Percentiles rank a stretch among this genome's conserved stretches.
These are phyloP conservation scores for Kwoniella dendrophila DNA, from an alignment of 768 basidiomycete species.

Conservation along the genomic window DNA sequence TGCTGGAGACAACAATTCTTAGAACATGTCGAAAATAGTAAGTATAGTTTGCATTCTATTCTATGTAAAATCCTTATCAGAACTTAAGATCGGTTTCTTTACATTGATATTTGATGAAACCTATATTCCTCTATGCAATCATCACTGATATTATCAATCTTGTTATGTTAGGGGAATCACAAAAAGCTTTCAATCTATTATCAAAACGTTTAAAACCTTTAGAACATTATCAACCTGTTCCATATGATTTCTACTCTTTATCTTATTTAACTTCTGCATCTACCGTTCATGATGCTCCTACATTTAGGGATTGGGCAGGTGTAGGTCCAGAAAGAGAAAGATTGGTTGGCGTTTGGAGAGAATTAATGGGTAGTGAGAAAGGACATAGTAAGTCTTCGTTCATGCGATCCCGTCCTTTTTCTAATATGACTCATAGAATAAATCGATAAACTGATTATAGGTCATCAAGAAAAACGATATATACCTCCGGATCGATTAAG, in stretches of 20 bases:
- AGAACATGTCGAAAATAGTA: conserved; percentile 52
- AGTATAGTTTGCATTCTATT: conserved; percentile 12
- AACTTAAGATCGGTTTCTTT: too few species aligned
- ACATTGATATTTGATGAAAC: too few species aligned
- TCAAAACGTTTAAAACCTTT: conserved; percentile 54
- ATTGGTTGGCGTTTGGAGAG: conserved; percentile 45
- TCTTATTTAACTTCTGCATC: conserved; percentile 54
- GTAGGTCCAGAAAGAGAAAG: conserved; percentile 47
- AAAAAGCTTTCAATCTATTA: conserved; percentile 54
- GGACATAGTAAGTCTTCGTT: conserved; percentile 18
- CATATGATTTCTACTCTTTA: conserved; percentile 53
- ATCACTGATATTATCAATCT: not conserved
- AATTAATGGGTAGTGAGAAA: conserved; percentile 34
- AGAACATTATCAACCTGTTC: conserved; percentile 55
- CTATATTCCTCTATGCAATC: too few species aligned
- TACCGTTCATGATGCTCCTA: conserved; percentile 51
- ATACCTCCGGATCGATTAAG: conserved; percentile 35
- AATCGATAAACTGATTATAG: not conserved
- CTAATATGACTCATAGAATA: not conserved
- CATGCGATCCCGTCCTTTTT: not conserved
- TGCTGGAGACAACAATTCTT: conserved; percentile 54
- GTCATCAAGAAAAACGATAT: conserved; percentile 14
- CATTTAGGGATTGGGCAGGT: conserved; percentile 52
- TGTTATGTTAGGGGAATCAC: conserved; percentile 36
- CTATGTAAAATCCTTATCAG: too few species aligned